Evolutionary conservation across 352 stramenopile genomes (phyloP), one percentile per base, ranked within the genome.

Genomic region (Phytophthora melonis): DNA sequence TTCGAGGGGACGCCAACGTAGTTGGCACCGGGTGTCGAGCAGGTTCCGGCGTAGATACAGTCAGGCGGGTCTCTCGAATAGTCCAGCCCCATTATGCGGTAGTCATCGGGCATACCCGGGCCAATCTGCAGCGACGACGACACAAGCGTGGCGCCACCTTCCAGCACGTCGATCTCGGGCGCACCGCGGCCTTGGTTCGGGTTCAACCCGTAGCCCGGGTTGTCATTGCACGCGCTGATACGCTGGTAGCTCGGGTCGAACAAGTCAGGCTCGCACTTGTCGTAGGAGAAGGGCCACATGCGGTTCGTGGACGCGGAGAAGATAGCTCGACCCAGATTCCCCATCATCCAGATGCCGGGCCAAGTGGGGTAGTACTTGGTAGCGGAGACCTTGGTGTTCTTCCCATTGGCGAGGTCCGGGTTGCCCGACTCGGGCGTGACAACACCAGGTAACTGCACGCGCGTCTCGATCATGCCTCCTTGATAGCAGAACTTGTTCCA

Each of bases 401-500:
- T 60, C n/a, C 76, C 78, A 0, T 54, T 39, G 1, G 83, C 14
- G 9, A 87, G 39, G 45, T 90, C 79, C 2, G 81, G 81, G 30
- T 90, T 90, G 5, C 68, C 78, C 5, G 79, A 82, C 3, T 74
- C 63, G 11, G 8, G 79, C 30, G 84, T 79, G 7, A 91, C 77
- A 27, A 89, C 89, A 3, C 94, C 96, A 0, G 95, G 96, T 7
- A 99, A 78, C 58, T 97, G 91, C 0, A 92, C 89, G 25, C 87
- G 78, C 8, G 97, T 79, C 70, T 98, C 94, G 32, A 98, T 76
- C 67, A 98, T 90, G 13, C 95, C 95, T 18, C 96, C 96, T 36
- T 97, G 97, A 69, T 98, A 98, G 78, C 94, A 98, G 63, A 98
- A 98, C 63, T 98, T 98, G 74, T 98, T 98, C 94, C 94, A 98